Evolutionary conservation across 257 asterid genomes (phyloP), one percentile per base, ranked within the genome.

Genomic region (Solanum corneliomulleri): DNA sequence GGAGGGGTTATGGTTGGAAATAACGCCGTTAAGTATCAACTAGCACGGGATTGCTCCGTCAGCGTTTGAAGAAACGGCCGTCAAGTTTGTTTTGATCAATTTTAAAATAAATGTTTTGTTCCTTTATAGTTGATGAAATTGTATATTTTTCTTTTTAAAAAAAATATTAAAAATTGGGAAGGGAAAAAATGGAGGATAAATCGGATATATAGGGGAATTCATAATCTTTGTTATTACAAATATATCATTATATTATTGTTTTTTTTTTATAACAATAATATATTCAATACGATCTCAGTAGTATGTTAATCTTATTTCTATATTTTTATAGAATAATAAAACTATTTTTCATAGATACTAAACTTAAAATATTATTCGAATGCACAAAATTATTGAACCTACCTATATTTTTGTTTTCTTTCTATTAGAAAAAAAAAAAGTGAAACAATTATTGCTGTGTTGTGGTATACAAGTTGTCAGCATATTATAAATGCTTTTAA

Each of bases 11-110:
- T 89, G 12, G 60, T 94, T 56, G 98, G 97, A 1, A 72, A 47
- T 16, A 80, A 85, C 91, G 97, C 89, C 83, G 33, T 95, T 72
- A 96, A 96, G 93, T 95, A 91, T n/a, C 98, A 94, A 92, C 90
- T 97, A 2, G 69, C 93, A 1, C 93, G 83, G 93, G 31, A 89
- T 11, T 96, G 99, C 88, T 87, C 83, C 9, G 96, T 96, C 68
- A 93, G 94, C 45, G 90, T 93, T 41, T 96, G 93, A 92, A 47
- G 35, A 12, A 41, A 41, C 58, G 18, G 21, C 11, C 23, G 20
- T 75, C 58, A 75, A 75, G 68, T 45, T 80, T 49, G 85, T 80
- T 15, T n/a, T 25, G 56, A 76, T 33, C 35, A 33, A 35, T 20
- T 27, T 47, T 29, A 4, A 77, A 25, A 41, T 42, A 6, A n/a